phyloP scores from a whole-genome alignment of 192 early-diverging fungal genomes.

The Linnemannia schmuckeri region DNA sequence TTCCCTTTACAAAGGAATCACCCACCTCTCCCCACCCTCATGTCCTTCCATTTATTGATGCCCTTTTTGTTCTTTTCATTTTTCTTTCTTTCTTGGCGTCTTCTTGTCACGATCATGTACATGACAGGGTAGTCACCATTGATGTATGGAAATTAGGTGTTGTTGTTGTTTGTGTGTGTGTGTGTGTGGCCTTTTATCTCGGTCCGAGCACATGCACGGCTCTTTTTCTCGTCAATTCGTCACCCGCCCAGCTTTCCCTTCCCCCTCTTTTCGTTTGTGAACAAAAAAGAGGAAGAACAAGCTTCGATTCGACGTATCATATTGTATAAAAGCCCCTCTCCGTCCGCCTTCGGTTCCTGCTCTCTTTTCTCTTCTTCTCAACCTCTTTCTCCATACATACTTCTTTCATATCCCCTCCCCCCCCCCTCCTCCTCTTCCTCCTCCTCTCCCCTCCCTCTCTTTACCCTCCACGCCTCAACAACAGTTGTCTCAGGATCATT shows the following conservation, averaged over 20 bases:
- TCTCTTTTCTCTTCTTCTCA: neutral
- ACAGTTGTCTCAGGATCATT: neutral
- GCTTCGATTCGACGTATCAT: neutral
- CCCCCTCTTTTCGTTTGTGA: too few relatives aligned
- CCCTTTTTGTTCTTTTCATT: neutral
- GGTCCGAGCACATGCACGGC: slow-evolving; percentile 7
- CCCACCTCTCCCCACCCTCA: neutral
- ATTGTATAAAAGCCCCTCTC: neutral
- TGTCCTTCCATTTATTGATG: too few relatives aligned
- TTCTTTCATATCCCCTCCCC: neutral
- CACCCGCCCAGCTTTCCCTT: neutral
- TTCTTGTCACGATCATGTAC: neutral
- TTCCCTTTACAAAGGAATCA: slow-evolving; percentile 12
- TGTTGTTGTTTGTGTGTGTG: neutral
- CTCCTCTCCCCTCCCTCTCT: neutral
- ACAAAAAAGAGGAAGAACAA: neutral
- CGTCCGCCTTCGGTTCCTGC: neutral
- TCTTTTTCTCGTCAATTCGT: neutral
- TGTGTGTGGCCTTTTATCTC: neutral
- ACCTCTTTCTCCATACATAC: neutral
- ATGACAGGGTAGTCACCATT: neutral
- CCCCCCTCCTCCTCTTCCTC: neutral
- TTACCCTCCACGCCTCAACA: neutral
- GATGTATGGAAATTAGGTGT: neutral
- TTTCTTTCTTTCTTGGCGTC: neutral